Evolutionary conservation across 2,329 filamentous ascomycete genomes (phyloP).

Genomic region (Colletotrichum limetticola): DNA sequence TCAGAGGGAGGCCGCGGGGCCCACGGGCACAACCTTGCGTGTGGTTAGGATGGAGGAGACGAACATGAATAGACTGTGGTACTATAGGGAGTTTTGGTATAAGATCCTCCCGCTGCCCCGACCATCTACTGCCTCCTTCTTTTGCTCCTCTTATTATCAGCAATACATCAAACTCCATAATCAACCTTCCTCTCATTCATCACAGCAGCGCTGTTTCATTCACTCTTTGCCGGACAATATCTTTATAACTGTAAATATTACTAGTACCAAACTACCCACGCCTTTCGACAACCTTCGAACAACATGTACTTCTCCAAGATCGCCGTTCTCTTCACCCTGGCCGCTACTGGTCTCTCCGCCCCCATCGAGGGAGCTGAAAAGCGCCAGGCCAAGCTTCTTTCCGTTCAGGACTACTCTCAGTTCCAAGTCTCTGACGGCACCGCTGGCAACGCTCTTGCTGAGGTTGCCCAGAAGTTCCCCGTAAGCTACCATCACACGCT

Average conservation of each 20-base stretch:
- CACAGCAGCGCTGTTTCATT: conserved; percentile 28
- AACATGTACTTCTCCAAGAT: conserved; percentile 52
- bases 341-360: conserved; percentile 46
- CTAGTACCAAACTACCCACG: background rate
- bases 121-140: background rate
- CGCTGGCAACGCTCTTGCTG: conserved; percentile 62
- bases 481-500: conserved; percentile 43
- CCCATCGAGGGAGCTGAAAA: conserved; percentile 36
- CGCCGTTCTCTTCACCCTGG: conserved; percentile 48
- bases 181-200: conserved; percentile 12
- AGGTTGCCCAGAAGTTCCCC: conserved; percentile 65
- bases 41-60: background rate
- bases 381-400: conserved; percentile 36
- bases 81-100: conserved; percentile 24
- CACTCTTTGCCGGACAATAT: conserved; percentile 18
- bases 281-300: conserved; percentile 22
- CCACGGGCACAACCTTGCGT: background rate
- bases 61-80: background rate
- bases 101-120: conserved; percentile 30
- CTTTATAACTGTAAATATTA: conserved; percentile 25
- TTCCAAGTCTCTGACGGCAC: conserved; percentile 62
- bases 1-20: conserved; percentile 7
- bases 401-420: conserved; percentile 31
- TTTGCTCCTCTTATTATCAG: conserved; percentile 8
- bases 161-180: conserved; percentile 18